Conservation (phyloP, 192 early-diverging fungal genomes). For the Backusella luteola region DNA sequence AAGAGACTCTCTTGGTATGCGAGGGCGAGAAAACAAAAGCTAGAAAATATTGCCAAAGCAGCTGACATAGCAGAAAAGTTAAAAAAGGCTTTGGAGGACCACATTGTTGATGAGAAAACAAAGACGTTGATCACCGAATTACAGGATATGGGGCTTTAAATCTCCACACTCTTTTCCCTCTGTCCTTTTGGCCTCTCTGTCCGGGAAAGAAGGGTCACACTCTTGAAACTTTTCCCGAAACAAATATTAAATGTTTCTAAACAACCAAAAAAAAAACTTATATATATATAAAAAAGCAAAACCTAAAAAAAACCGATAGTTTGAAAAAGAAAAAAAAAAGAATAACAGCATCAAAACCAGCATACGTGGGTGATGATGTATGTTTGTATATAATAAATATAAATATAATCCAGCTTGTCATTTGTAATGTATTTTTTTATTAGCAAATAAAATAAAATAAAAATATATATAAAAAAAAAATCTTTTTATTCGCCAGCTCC, state of each 20-base stretch:
- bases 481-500: not conserved
- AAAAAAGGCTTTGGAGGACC: constrained; percentile 1
- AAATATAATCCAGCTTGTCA: constrained; percentile 1
- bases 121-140: constrained; percentile 18
- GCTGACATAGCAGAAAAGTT: constrained; percentile 17
- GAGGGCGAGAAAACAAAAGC: constrained; percentile 16
- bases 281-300: not conserved
- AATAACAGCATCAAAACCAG: not conserved
- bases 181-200: not conserved
- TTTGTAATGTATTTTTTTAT: constrained; percentile 3
- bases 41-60: constrained; percentile 15
- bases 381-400: constrained; percentile 2
- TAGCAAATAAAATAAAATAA: not conserved
- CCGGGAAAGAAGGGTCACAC: not conserved
- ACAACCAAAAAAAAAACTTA: not conserved
- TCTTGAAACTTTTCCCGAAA: constrained; percentile 3
- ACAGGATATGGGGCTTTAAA: constrained; percentile 23
- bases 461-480: not conserved
- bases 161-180: not conserved
- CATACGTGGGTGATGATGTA: not conserved
- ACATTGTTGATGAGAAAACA: constrained; percentile 15
- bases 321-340: not conserved
- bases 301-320: not conserved
- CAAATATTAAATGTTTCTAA: not conserved
- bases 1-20: not conserved